phyloP scores from a whole-genome alignment of 1,284 basidiomycete species.

The Porodaedalea pini region DNA sequence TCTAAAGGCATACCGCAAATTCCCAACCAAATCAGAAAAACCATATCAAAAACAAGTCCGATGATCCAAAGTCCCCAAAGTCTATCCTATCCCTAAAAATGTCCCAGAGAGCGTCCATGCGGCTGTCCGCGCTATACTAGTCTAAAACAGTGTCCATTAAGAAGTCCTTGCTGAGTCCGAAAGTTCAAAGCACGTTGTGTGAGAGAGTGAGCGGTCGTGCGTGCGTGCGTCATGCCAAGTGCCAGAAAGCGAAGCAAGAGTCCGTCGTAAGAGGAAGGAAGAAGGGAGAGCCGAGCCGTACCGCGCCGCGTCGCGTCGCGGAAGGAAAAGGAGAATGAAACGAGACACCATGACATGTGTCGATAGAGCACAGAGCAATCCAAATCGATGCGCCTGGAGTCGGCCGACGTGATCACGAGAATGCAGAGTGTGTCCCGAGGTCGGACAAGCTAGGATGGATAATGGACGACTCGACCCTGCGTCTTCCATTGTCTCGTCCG shows the following conservation, averaged over 20 bases:
- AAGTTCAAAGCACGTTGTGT: neutral
- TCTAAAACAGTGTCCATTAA: neutral
- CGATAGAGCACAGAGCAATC: neutral
- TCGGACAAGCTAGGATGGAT: too few species aligned
- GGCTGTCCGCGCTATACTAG: neutral
- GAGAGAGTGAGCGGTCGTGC: neutral
- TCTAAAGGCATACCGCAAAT: neutral
- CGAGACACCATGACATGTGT: neutral
- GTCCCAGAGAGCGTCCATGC: conserved; percentile 1
- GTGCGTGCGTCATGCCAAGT: neutral
- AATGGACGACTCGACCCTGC: too few species aligned
- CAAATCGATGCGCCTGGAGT: too few species aligned
- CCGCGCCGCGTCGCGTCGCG: neutral
- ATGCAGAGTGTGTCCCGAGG: too few species aligned
- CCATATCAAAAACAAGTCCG: neutral
- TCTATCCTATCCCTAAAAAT: neutral
- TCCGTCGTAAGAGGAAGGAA: neutral
- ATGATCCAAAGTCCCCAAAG: conserved; percentile 1
- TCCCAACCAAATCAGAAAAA: neutral
- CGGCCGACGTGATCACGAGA: too few species aligned
- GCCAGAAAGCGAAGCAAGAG: neutral
- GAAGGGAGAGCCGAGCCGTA: neutral
- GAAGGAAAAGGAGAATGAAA: neutral
- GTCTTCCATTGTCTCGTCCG: too few species aligned
- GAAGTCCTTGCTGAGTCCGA: neutral